Base-by-base conservation (phyloP, 2,329 filamentous ascomycete species). In the Oidium heveae region DNA sequence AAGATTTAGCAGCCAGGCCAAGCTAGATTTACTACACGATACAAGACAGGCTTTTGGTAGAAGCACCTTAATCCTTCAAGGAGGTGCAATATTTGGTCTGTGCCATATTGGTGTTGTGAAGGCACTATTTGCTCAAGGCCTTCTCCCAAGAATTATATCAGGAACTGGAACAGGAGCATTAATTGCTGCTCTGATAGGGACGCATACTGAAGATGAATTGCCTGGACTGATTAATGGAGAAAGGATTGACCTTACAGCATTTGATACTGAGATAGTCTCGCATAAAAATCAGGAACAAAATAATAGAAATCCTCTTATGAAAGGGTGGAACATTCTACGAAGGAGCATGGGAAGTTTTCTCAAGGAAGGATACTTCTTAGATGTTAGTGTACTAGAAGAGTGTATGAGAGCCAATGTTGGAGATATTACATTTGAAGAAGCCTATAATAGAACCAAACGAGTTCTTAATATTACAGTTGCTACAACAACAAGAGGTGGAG, bases 71-170 rank as follows among this genome's bases (percentile, higher is more conserved):
- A 82, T 95, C 4, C 68, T 95, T 1, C 87, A 95, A 65, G 88
- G 88, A 51, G 88, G 89, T 15, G 84, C 86, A 44, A 89, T 94
- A 56, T 94, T 95, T 62, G 88, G 88, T 1, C 69, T 94, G 10
- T 94, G 86, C 62, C 89, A 95, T 66, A 67, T 95, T 4, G 88
- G 88, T 7, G 86, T 95, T 6, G 84, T 94, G 41, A 94, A 89
- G 64, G 87, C 87, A 1, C 70, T 95, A 43, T 85, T 88, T 67
- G 69, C 87, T 37, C 77, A 84, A 32, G 85, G 85, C 0, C 69
- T 95, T 16, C 71, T 95, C 49, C 89, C 91, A 4, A 77, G 86
- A 46, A 94, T 95, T 61, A 88, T 96, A 61, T 86, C 86, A 0
- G 89, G 89, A 9, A 94, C 86, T 1, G 88, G 84, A 4, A 94